Base-by-base conservation (phyloP, 148 eudicot species). In the Pouteria glomerata region DNA sequence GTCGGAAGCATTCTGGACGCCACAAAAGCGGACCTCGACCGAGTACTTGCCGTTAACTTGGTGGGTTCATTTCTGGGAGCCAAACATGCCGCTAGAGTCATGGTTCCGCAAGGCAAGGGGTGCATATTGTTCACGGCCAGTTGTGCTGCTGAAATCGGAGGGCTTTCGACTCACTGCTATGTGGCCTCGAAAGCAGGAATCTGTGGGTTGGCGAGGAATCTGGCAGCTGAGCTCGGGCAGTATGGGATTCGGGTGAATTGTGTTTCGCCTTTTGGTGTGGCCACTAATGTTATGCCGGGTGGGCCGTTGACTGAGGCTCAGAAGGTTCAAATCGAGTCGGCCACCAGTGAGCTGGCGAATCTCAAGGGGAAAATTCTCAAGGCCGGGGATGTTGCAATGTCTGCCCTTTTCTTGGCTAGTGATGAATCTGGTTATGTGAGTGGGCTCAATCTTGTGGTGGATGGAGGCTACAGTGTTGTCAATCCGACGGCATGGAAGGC, bases 171-270 rank as follows among this genome's bases (percentile, higher is more conserved):
- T 3, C 81, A 64, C 39, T 21, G 66, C 4, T 72, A 72, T 30
- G 21, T 30, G 3, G 37, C 47, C 0, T 48, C 75, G 19, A 72
- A 72, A 21, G 2, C 31, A n/a, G 75, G 68, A 0, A 6, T 72
- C 18, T n/a, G 19, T 5, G 75, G 75, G 15, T 33, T 72, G 0
- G 44, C 57, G 16, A 62, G 34, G 37, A 72, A 51, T 21, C 21
- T 72, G 59, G 62, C 60, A 44, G 75, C 35, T 0, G 88, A 85
- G 47, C 37, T 85, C 18, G 88, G 88, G 24, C 31, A 74, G 59
- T 39, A 79, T 66, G 85, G 82, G 4, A 82, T 85, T 15, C 47
- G 82, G 33, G 88, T 82, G 7, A 85, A 82, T n/a, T 77, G 80
- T 52, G 50, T 82, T 1, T 82, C 85, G 14, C 88, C 85, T 0